Base-by-base conservation (phyloP, 306 rosid species). In the Sesbania bispinosa region DNA sequence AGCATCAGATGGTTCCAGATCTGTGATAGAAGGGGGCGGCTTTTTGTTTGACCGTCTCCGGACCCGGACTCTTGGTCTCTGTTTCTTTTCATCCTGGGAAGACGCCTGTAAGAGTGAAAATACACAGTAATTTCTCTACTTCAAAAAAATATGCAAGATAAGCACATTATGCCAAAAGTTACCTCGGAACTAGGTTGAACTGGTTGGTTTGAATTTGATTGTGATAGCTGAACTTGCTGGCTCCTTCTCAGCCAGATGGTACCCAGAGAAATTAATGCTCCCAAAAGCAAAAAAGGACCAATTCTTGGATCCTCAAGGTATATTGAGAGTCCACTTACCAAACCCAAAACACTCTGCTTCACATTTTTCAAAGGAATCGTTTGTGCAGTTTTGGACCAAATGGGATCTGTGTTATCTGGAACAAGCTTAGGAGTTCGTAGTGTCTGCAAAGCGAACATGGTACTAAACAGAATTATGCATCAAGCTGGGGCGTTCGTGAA, bases 221-320 rank as follows among this genome's bases (percentile, higher is more conserved):
- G 67, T 36, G 85, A 48, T 47, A 47, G 48, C 36, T 23, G 74
- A 76, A 66, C 76, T 68, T 74, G 84, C 79, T 83, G 99, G 81
- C 85, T 85, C 67, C 92, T 84, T 62, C 81, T 76, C 69, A 94
- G 79, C 96, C 97, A 91, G 55, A 84, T 86, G 69, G 85, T 60
- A 54, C 91, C 96, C 7, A 90, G 71, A 73, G 96, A 86, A 82
- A 86, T 50, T 51, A 94, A 81, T 43, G 97, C 92, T 18, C 81
- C 92, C 55, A 94, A 86, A 82, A 94, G 96, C 78, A 94, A 76
- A 65, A 65, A 58, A 2, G 97, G 97, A 79, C 97, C 99, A 58
- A 89, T 69, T 79, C 97, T 87, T 30, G 99, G 99, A 78, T 94
- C 99, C 15, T 78, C 86, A 10, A 77, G 67, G 45, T 77, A 71